These are phyloP conservation scores for Eustoma russellianum DNA, from an alignment of 257 asterid species.

Conservation along the genomic window DNA sequence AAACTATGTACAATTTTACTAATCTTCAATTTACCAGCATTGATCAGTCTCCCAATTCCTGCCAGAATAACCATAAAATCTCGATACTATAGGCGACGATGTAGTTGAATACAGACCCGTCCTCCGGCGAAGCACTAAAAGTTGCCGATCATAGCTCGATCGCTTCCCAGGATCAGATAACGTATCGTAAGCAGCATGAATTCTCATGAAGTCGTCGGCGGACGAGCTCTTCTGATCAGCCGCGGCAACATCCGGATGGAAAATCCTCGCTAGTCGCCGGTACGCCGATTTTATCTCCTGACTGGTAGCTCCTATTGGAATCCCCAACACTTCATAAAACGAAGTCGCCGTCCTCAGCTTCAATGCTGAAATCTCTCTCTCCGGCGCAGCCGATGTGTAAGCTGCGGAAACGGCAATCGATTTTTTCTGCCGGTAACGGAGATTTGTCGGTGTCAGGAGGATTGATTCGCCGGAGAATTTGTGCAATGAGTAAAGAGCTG, in stretches of 20 bases:
- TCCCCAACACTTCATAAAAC: constrained; percentile 29
- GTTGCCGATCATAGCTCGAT: constrained; percentile 24
- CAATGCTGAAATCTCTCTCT: not conserved
- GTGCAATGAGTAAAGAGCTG: not conserved
- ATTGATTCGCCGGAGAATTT: constrained; percentile 12
- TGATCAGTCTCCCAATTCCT: constrained; percentile 45
- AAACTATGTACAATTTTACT: too few species aligned
- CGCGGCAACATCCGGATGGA: constrained; percentile 26
- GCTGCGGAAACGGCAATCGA: constrained; percentile 9
- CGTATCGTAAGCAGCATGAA: constrained; percentile 37
- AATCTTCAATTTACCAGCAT: constrained; percentile 26
- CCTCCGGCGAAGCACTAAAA: constrained; percentile 5
- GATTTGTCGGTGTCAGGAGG: not conserved
- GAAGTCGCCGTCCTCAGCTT: constrained; percentile 11
- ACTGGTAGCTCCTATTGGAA: constrained; percentile 19
- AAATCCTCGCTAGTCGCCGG: constrained; percentile 19
- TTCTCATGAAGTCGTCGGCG: constrained; percentile 24
- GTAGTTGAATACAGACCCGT: not conserved
- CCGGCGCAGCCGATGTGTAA: constrained; percentile 10
- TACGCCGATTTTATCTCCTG: constrained; percentile 30
- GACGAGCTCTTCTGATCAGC: constrained; percentile 15
- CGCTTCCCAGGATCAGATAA: constrained; percentile 32
- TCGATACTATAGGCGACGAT: constrained; percentile 4
- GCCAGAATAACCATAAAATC: constrained; percentile 16
- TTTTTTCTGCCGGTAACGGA: constrained; percentile 8